Percentiles rank a stretch among this genome's conserved stretches.
Evolutionary conservation across 177 flowering plant genomes (phyloP).

Genomic region (Vitis hybrid): DNA sequence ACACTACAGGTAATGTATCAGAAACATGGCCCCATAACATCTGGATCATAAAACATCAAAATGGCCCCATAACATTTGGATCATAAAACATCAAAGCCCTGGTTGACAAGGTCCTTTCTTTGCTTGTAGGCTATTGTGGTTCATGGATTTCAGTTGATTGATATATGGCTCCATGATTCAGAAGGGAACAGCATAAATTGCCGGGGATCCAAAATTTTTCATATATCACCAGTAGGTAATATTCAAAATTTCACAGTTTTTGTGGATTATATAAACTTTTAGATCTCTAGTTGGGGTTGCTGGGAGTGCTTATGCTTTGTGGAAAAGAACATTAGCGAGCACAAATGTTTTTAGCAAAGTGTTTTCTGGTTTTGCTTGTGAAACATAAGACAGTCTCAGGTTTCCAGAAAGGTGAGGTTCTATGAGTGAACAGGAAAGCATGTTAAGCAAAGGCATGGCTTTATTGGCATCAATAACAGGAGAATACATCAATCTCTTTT

Average conservation of each 20-base stretch:
- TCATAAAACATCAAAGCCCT: background rate
- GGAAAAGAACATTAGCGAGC: no score
- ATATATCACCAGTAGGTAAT: slow-evolving; percentile 68
- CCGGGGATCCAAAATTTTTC: slow-evolving; percentile 48
- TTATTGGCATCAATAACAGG: no score
- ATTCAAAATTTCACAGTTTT: slow-evolving; percentile 2
- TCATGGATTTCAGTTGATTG: slow-evolving; percentile 98
- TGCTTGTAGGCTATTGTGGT: slow-evolving; percentile 76
- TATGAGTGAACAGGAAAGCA: no score
- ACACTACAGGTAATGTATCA: slow-evolving; percentile 72
- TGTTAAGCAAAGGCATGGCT: no score
- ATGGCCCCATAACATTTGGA: background rate
- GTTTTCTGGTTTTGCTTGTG: no score
- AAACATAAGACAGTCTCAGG: no score
- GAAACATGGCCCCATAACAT: background rate
- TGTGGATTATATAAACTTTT: background rate
- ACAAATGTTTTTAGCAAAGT: no score
- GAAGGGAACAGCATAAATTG: slow-evolving; percentile 46
- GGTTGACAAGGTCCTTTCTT: slow-evolving; percentile 12
- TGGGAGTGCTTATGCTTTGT: background rate
- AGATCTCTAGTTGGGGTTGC: background rate
- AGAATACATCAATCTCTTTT: no score
- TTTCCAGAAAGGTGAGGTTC: no score
- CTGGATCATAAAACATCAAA: background rate
- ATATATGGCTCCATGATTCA: slow-evolving; percentile 79